These are phyloP conservation scores for Termitomyces sp. DNA, from an alignment of 768 basidiomycete genomes.

Conservation along the genomic window DNA sequence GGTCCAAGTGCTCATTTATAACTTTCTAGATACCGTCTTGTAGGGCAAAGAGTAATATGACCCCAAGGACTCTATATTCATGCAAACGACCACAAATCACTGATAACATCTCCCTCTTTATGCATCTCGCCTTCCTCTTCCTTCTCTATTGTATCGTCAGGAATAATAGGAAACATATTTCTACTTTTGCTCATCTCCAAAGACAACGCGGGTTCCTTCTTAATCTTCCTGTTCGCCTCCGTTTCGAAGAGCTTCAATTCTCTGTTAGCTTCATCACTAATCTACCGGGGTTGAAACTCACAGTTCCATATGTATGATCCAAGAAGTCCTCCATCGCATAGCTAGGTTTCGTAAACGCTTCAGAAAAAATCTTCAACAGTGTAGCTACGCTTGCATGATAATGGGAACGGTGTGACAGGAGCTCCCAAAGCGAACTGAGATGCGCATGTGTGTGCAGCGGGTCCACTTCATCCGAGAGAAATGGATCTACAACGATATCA, in stretches of 20 bases:
- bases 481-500: slow-evolving; percentile 50
- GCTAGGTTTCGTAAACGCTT: slow-evolving; percentile 90
- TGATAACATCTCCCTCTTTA: slow-evolving; percentile 6
- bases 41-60: no score
- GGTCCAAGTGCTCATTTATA: neutral
- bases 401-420: slow-evolving; percentile 73
- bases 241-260: slow-evolving; percentile 75
- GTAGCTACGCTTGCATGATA: slow-evolving; percentile 89
- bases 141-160: neutral
- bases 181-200: slow-evolving; percentile 33
- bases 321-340: slow-evolving; percentile 95
- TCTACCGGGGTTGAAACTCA: slow-evolving; percentile 28
- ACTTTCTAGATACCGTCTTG: no score
- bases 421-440: slow-evolving; percentile 91
- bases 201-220: slow-evolving; percentile 66
- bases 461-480: slow-evolving; percentile 59
- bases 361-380: slow-evolving; percentile 78
- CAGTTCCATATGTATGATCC: slow-evolving; percentile 88
- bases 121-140: neutral
- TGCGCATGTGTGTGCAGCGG: slow-evolving; percentile 79
- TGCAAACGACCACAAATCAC: slow-evolving; percentile 8
- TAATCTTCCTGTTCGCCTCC: slow-evolving; percentile 75
- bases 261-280: neutral
- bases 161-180: slow-evolving; percentile 1
- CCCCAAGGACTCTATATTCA: neutral